Evolutionary conservation across 129 eudicot species (phyloP), one percentile per base, ranked within the genome.

Genomic region (Flaveria linearis): DNA sequence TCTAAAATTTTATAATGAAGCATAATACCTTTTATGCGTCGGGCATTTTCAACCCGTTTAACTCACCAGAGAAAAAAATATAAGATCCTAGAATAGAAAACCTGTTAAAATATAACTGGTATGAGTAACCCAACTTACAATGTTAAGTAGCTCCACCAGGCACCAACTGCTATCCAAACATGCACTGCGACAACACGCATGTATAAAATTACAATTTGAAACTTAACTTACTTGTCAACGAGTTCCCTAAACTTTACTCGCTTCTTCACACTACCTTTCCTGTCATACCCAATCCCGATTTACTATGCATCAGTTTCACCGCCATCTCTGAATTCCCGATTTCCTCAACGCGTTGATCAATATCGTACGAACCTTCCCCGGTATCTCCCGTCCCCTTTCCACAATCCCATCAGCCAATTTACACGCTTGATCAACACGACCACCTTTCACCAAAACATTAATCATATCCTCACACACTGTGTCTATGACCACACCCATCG

Each of bases 331-430:
- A 83, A 61, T 91, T 87, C 6, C 99, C 2, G 93, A 83, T 80
- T 95, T 95, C 84, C 99, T 89, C 85, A 95, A 87, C 12, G 99
- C 91, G 82, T 95, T 95, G 33, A 91, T 87, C 87, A 95, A 73
- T 72, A 89, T 20, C 47, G 97, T 95, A 22, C 99, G 94, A 81
- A 95, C 91, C 78, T 84, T 87, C 45, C 96, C 99, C 0, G 99
- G 99, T 81, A 91, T 76, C 83, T 95, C 97, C 41, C 94, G 76
- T 7, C 96, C 97, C 63, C 97, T 84, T 36, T 87, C 97, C 73
- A 95, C 82, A 57, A 95, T 75, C 67, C 94, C 92, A 85, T 95
- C 99, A 18, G 96, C 99, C 87, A 95, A 75, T 65, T 87, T 89
- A 74, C 99, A 95, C 68, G 96, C 99, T 81, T 95, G 90, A 62